phyloP scores from a whole-genome alignment of 768 basidiomycete species.

The Gyrodon lividus region DNA sequence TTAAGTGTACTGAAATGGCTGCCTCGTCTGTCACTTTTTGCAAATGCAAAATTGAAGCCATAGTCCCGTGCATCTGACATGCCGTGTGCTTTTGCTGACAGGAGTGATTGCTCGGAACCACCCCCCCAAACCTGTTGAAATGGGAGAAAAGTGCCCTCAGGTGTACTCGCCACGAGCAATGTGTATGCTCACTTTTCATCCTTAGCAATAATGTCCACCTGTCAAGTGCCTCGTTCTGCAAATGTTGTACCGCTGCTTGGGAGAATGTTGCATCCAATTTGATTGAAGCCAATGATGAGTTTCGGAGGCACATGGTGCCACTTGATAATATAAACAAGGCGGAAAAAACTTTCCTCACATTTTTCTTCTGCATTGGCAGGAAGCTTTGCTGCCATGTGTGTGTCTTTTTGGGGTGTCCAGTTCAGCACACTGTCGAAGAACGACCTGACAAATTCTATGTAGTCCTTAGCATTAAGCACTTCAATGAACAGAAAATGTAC shows the following conservation, averaged over 20 bases:
- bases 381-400: too few relatives aligned
- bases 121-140: constrained; percentile 34
- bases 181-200: constrained; percentile 35
- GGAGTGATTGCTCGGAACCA: constrained; percentile 14
- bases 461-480: too few relatives aligned
- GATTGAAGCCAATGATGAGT: too few relatives aligned
- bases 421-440: too few relatives aligned
- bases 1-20: constrained; percentile 26
- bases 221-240: not conserved
- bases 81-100: not conserved
- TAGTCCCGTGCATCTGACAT: constrained; percentile 2
- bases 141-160: constrained; percentile 28
- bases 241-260: not conserved
- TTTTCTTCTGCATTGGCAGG: too few relatives aligned
- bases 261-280: not conserved
- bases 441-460: too few relatives aligned
- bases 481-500: too few relatives aligned
- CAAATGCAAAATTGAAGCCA: constrained; percentile 25
- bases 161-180: constrained; percentile 4
- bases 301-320: too few relatives aligned
- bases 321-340: too few relatives aligned
- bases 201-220: constrained; percentile 22
- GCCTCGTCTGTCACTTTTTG: constrained; percentile 9
- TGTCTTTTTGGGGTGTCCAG: too few relatives aligned
- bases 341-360: too few relatives aligned